phyloP scores from a whole-genome alignment of 768 basidiomycete species.

The Serendipita vermifera region DNA sequence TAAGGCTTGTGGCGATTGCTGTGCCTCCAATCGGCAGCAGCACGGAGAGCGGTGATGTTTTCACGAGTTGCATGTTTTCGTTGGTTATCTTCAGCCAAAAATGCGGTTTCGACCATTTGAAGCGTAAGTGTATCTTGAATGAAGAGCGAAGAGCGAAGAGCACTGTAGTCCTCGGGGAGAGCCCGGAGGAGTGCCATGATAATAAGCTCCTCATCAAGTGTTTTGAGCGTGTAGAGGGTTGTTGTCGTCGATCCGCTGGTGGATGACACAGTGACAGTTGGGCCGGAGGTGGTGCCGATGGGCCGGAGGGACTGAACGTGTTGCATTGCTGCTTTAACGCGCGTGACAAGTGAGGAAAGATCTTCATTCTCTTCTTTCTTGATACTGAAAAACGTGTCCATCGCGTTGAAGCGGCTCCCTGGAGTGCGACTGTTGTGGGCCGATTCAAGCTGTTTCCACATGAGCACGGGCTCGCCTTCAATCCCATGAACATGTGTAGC shows the following conservation, averaged over 20 bases:
- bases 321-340: conserved; percentile 12
- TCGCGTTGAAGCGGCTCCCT: conserved; percentile 15
- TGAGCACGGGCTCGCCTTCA: conserved; percentile 3
- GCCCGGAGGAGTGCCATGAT: neutral
- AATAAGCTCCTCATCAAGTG: neutral
- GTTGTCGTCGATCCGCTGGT: neutral
- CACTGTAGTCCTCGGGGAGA: neutral
- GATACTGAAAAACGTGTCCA: conserved; percentile 14
- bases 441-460: conserved; percentile 15
- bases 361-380: conserved; percentile 13
- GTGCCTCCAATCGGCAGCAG: neutral
- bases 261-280: no score
- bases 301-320: conserved; percentile 14
- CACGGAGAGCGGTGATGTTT: neutral
- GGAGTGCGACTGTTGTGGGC: conserved; percentile 14
- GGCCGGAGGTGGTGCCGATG: conserved; percentile 7
- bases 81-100: conserved; percentile 1
- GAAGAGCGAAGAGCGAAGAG: neutral
- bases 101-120: neutral
- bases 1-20: neutral
- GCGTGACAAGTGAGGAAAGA: conserved; percentile 10
- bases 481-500: neutral
- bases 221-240: neutral
- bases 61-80: neutral
- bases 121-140: neutral